Conservation (phyloP, 2,329 filamentous ascomycete genomes). For the Myriosclerotinia curreyana region DNA sequence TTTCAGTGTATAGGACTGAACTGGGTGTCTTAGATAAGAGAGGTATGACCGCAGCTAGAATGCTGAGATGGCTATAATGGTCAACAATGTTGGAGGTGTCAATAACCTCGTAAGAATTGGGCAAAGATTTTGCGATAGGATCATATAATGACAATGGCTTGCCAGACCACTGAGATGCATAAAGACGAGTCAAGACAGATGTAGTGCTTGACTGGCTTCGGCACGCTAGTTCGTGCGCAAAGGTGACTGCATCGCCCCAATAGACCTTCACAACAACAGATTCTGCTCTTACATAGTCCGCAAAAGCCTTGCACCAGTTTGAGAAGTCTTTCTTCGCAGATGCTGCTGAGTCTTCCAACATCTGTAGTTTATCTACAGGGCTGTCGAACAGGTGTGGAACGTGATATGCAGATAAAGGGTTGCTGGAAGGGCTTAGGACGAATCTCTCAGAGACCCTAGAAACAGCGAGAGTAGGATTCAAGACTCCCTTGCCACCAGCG, state of each 20-base stretch:
- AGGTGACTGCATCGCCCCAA: neutral
- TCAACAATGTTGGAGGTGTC: constrained; percentile 12
- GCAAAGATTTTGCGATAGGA: neutral
- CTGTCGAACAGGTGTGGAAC: constrained; percentile 1
- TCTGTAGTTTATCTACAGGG: neutral
- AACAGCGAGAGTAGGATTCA: neutral
- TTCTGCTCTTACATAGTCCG: neutral
- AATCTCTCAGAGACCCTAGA: neutral
- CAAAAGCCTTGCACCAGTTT: neutral
- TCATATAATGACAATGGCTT: constrained; percentile 12
- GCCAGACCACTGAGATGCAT: neutral
- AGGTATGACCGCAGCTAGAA: neutral
- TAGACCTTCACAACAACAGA: neutral
- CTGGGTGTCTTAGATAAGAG: neutral
- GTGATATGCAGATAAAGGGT: constrained; percentile 1
- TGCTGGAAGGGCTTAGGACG: neutral
- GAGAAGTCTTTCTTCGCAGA: neutral
- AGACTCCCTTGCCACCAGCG: neutral
- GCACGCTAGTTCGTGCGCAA: neutral
- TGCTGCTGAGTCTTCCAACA: neutral
- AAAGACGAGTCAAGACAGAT: constrained; percentile 2
- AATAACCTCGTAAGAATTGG: neutral
- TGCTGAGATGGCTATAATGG: neutral
- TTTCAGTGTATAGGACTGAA: constrained; percentile 10
- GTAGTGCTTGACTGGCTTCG: neutral